Conservation (phyloP, 2,329 filamentous ascomycete genomes). For the Phialophora tarda region DNA sequence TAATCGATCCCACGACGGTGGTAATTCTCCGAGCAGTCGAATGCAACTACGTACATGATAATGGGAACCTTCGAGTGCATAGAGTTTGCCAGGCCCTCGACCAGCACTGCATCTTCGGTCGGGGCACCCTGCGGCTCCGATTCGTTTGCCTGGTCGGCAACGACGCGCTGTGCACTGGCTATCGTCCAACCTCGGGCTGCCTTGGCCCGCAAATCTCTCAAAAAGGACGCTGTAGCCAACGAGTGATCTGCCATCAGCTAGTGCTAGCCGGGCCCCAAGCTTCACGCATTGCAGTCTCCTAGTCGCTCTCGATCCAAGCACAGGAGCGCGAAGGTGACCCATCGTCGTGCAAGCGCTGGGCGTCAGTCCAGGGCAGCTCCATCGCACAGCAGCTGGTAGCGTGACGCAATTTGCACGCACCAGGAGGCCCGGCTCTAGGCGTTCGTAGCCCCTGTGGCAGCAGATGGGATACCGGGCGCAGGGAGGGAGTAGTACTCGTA, state of each 20-base stretch:
- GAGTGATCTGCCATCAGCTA: conserved; percentile 2
- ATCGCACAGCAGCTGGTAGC: conserved; percentile 16
- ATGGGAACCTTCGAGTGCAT: background rate
- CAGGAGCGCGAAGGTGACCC: background rate
- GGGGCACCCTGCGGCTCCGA: conserved; percentile 6
- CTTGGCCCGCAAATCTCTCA: background rate
- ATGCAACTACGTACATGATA: conserved; percentile 1
- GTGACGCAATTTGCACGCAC: conserved; percentile 19
- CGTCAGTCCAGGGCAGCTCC: background rate
- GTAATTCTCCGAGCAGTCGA: conserved; percentile 20
- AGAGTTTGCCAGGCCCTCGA: background rate
- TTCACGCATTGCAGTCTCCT: background rate
- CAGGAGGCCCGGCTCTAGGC: background rate
- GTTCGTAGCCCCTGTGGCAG: conserved; percentile 6
- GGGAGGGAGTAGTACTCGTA: background rate
- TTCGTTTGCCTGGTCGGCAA: conserved; percentile 11
- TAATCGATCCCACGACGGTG: conserved; percentile 15
- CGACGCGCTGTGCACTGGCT: background rate
- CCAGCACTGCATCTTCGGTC: background rate
- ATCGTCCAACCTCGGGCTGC: background rate
- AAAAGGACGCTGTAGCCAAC: conserved; percentile 2
- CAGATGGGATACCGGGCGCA: conserved; percentile 1
- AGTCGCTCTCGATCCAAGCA: conserved; percentile 1
- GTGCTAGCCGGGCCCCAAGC: background rate
- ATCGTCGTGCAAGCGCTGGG: background rate